A percentile compares a stretch with the other conserved stretches of the same genome.
Evolutionary conservation across 1,284 basidiomycete species (phyloP).

Genomic region (Meripilus lineatus): DNA sequence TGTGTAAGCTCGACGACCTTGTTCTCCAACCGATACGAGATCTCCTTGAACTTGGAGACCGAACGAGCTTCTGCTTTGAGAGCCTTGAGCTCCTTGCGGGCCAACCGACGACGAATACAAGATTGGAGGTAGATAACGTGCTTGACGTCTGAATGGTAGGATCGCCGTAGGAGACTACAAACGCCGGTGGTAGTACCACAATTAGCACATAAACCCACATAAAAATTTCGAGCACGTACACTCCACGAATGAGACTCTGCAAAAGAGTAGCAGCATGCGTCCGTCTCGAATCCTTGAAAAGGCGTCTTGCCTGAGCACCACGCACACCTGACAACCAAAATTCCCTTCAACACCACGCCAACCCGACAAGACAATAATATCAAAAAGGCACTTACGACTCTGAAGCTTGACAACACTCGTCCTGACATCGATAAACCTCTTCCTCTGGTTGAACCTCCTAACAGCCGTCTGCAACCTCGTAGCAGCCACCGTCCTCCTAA

Average conservation of each 20-base stretch:
- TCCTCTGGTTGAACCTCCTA: constrained; percentile 74
- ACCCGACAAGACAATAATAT: not conserved
- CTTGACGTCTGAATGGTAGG: constrained; percentile 61
- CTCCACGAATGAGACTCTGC: constrained; percentile 85
- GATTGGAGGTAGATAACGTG: constrained; percentile 88
- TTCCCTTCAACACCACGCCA: too few species aligned
- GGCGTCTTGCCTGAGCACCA: constrained; percentile 71
- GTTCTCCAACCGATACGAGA: constrained; percentile 97
- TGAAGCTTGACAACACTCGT: constrained; percentile 74
- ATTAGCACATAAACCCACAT: constrained; percentile 12
- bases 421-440: constrained; percentile 61
- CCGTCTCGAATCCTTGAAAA: constrained; percentile 59
- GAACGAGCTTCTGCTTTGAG: constrained; percentile 93
- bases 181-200: not conserved
- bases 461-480: constrained; percentile 72
- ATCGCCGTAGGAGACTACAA: constrained; percentile 60
- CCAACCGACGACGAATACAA: constrained; percentile 85
- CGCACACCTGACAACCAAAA: constrained; percentile 71
- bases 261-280: constrained; percentile 67
- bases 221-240: constrained; percentile 48
- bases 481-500: constrained; percentile 75
- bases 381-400: constrained; percentile 66
- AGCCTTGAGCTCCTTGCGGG: constrained; percentile 79
- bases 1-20: constrained; percentile 99
- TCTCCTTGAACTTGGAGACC: constrained; percentile 98